phyloP scores from a whole-genome alignment of 2,329 filamentous ascomycete species.

The Phyllosticta capitalensis region DNA sequence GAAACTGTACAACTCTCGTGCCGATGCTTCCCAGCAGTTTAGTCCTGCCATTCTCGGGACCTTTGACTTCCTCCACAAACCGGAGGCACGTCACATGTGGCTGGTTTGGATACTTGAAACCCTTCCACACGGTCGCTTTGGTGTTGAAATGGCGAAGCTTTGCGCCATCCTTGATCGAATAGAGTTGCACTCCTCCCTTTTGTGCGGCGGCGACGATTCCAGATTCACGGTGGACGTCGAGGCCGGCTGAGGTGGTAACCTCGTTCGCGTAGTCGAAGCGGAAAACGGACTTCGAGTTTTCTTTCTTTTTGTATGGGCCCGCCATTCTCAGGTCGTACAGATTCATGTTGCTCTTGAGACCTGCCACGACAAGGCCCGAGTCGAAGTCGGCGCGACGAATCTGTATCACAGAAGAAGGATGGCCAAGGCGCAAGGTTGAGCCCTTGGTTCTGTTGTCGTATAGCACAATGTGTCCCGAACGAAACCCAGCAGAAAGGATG shows the following conservation, averaged over 20 bases:
- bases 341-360: constrained; percentile 9
- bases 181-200: constrained; percentile 19
- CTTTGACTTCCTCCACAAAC: constrained; percentile 21
- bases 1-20: constrained; percentile 5
- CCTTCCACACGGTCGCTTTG: background rate
- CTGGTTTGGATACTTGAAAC: background rate
- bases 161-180: constrained; percentile 26
- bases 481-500: constrained; percentile 1
- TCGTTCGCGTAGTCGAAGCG: constrained; percentile 20
- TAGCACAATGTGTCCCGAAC: constrained; percentile 3
- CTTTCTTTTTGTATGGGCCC: constrained; percentile 9
- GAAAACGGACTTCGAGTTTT: constrained; percentile 19
- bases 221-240: constrained; percentile 21
- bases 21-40: constrained; percentile 9
- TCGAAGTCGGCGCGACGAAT: constrained; percentile 7
- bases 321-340: constrained; percentile 15
- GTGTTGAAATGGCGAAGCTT: constrained; percentile 14
- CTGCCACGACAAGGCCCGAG: constrained; percentile 11
- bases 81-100: constrained; percentile 18
- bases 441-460: constrained; percentile 5
- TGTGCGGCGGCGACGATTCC: constrained; percentile 27
- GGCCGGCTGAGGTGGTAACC: constrained; percentile 17
- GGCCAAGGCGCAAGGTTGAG: background rate
- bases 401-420: constrained; percentile 1
- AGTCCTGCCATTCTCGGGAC: constrained; percentile 13